Conservation (phyloP, 2,329 filamentous ascomycete species). For the Diaporthe eres region DNA sequence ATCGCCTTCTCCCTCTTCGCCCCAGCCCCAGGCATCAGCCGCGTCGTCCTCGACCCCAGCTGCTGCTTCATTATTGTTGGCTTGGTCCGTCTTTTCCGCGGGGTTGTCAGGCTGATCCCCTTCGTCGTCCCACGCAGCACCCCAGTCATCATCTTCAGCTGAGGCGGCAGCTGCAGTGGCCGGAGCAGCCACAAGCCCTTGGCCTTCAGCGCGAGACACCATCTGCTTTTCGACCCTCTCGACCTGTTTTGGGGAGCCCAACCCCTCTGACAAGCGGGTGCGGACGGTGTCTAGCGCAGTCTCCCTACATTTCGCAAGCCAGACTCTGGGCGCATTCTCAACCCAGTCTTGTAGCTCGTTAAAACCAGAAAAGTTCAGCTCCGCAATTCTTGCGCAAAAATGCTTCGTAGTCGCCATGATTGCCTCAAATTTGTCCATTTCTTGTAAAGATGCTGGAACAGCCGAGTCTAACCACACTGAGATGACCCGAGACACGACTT, state of each 20-base stretch:
- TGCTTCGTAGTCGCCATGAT: slow-evolving; percentile 74
- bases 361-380: slow-evolving; percentile 73
- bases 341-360: slow-evolving; percentile 84
- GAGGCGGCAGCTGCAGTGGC: slow-evolving; percentile 50
- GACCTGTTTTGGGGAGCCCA: slow-evolving; percentile 77
- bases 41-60: slow-evolving; percentile 53
- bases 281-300: slow-evolving; percentile 83
- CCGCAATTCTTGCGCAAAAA: slow-evolving; percentile 76
- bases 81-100: slow-evolving; percentile 32
- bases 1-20: slow-evolving; percentile 49
- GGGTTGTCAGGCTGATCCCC: slow-evolving; percentile 59
- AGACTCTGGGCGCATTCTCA: slow-evolving; percentile 82
- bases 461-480: slow-evolving; percentile 81
- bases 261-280: slow-evolving; percentile 73
- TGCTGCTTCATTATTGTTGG: slow-evolving; percentile 44
- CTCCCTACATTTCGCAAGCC: slow-evolving; percentile 88
- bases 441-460: slow-evolving; percentile 81
- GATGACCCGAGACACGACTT: slow-evolving; percentile 77
- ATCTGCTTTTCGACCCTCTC: slow-evolving; percentile 89
- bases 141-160: slow-evolving; percentile 75
- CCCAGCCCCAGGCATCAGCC: slow-evolving; percentile 55
- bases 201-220: slow-evolving; percentile 77
- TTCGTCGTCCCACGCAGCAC: slow-evolving; percentile 83
- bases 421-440: slow-evolving; percentile 79
- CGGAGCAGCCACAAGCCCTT: slow-evolving; percentile 68